Conservation (phyloP, 805 yeast species). For the Lachancea kluyveri region DNA sequence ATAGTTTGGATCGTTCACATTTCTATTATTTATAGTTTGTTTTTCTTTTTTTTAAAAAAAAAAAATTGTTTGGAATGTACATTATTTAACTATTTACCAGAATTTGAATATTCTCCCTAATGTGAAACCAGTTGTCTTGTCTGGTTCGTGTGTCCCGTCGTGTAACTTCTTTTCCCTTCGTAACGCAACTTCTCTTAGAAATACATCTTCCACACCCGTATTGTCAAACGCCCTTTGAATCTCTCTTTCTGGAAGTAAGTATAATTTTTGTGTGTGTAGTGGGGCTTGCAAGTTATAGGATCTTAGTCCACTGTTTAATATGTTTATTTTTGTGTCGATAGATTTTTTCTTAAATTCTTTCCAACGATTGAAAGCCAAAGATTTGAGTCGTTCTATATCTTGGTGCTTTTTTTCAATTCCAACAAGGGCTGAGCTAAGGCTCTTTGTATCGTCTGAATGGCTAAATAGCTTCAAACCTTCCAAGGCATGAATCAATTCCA, state of each 20-base stretch:
- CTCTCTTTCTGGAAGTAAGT: conserved; percentile 41
- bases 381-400: conserved; percentile 15
- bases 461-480: conserved; percentile 2
- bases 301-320: conserved; percentile 44
- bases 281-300: conserved; percentile 64
- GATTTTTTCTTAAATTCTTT: conserved; percentile 27
- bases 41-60: no score
- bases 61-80: no score
- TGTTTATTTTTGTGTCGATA: conserved; percentile 31
- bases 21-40: no score
- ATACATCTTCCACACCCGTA: conserved; percentile 21
- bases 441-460: neutral
- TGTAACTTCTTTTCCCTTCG: neutral
- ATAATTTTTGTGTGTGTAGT: conserved; percentile 49
- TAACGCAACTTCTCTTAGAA: conserved; percentile 5
- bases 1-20: no score
- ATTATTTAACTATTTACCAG: no score
- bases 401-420: conserved; percentile 14
- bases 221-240: conserved; percentile 33
- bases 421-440: conserved; percentile 8
- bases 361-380: conserved; percentile 32
- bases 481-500: conserved; percentile 20
- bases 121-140: no score
- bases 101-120: no score
- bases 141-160: no score